Evolutionary conservation across 2,329 filamentous ascomycete species (phyloP).

Genomic region (Fusarium subglutinans): DNA sequence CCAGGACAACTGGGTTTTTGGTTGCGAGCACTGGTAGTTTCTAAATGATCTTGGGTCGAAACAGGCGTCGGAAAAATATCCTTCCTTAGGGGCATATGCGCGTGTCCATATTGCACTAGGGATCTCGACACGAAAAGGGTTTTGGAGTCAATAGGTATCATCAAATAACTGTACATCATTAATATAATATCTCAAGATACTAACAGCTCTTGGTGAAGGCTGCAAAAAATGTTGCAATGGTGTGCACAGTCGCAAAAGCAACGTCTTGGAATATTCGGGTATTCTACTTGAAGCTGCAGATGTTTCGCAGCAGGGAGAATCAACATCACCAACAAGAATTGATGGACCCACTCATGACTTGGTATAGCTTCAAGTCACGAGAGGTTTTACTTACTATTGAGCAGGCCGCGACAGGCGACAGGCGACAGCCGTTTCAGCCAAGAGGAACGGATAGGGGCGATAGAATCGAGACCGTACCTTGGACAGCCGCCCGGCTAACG

Average conservation of each 20-base stretch:
- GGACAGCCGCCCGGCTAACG: background rate
- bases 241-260: background rate
- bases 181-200: background rate
- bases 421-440: slow-evolving; percentile 19
- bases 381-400: background rate
- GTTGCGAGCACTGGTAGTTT: background rate
- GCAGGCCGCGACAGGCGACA: slow-evolving; percentile 7
- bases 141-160: background rate
- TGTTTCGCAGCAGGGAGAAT: slow-evolving; percentile 17
- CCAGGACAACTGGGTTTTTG: slow-evolving; percentile 3
- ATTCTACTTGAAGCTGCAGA: slow-evolving; percentile 10
- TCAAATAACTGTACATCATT: background rate
- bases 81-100: background rate
- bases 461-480: slow-evolving; percentile 13
- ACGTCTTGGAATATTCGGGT: background rate
- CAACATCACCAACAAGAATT: background rate
- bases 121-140: background rate
- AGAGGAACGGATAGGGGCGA: background rate
- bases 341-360: slow-evolving; percentile 7
- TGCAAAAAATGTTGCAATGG: background rate
- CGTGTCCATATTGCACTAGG: background rate
- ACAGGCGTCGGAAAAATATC: background rate
- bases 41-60: background rate
- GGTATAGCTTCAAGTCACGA: background rate
- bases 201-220: background rate